Conservation (phyloP, 2,329 filamentous ascomycete species). For the Colletotrichum limetticola region DNA sequence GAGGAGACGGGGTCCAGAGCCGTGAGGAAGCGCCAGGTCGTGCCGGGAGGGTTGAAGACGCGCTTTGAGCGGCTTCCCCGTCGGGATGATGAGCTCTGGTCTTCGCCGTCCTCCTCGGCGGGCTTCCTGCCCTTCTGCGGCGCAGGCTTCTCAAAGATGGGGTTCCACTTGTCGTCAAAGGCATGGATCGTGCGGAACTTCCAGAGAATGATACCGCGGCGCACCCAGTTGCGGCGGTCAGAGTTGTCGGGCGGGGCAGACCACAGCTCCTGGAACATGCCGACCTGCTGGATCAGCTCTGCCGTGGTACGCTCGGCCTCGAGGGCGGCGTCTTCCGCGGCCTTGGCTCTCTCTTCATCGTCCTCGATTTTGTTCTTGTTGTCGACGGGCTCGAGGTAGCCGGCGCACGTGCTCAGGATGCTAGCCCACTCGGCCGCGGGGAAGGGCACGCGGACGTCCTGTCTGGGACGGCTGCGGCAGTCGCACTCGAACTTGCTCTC, state of each 20-base stretch:
- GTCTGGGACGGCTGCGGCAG: slow-evolving; percentile 57
- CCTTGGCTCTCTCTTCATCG: slow-evolving; percentile 38
- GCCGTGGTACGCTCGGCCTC: slow-evolving; percentile 42
- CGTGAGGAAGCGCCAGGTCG: slow-evolving; percentile 71
- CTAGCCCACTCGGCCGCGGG: slow-evolving; percentile 68
- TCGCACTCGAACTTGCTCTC: slow-evolving; percentile 60
- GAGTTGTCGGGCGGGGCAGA: slow-evolving; percentile 58
- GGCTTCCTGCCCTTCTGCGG: slow-evolving; percentile 33
- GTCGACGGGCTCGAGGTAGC: slow-evolving; percentile 51
- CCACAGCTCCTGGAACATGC: slow-evolving; percentile 76
- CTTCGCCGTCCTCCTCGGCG: slow-evolving; percentile 39
- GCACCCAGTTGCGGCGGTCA: slow-evolving; percentile 56
- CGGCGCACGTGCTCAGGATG: slow-evolving; percentile 66
- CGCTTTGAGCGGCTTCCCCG: slow-evolving; percentile 30
- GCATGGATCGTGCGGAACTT: slow-evolving; percentile 66
- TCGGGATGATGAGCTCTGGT: slow-evolving; percentile 39
- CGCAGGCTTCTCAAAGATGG: slow-evolving; percentile 47
- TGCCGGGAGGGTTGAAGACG: slow-evolving; percentile 62
- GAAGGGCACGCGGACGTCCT: slow-evolving; percentile 66
- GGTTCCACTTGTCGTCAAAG: slow-evolving; percentile 57
- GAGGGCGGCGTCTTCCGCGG: slow-evolving; percentile 33
- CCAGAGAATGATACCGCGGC: slow-evolving; percentile 72
- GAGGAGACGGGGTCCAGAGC: slow-evolving; percentile 69
- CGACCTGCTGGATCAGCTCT: slow-evolving; percentile 68
- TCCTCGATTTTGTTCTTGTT: slow-evolving; percentile 38